Evolutionary conservation across 108 stramenopile species (phyloP).

Genomic region (Fistulifera pelliculosa): DNA sequence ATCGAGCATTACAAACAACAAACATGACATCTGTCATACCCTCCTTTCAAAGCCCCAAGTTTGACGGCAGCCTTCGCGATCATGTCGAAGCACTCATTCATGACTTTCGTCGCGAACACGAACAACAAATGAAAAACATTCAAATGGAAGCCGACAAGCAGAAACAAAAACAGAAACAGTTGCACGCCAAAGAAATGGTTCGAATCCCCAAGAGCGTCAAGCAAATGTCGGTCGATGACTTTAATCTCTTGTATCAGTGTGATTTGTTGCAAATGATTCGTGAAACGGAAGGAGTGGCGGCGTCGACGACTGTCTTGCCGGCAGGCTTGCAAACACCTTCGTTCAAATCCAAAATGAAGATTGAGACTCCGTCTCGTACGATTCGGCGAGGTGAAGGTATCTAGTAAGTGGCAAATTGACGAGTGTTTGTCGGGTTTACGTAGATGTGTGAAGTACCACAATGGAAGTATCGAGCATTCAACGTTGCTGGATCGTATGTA

Average conservation of each 20-base stretch:
- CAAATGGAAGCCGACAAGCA: constrained; percentile 14
- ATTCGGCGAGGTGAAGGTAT: constrained; percentile 57
- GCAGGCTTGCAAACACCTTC: not conserved
- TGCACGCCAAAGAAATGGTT: constrained; percentile 16
- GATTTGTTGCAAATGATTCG: constrained; percentile 31
- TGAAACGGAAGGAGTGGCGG: constrained; percentile 26
- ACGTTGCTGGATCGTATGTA: no score
- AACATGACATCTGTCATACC: not conserved
- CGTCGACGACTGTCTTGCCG: constrained; percentile 20
- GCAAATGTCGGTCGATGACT: constrained; percentile 56
- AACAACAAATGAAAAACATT: constrained; percentile 16
- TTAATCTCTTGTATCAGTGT: constrained; percentile 44
- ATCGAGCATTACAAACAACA: not conserved
- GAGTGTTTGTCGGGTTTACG: no score
- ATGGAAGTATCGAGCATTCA: no score
- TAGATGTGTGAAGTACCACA: no score
- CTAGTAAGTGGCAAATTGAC: constrained; percentile 23
- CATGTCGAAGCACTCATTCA: constrained; percentile 23
- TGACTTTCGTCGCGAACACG: constrained; percentile 22
- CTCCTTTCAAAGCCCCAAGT: not conserved
- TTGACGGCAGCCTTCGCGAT: constrained; percentile 26
- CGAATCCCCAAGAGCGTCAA: constrained; percentile 42
- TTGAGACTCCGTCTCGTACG: constrained; percentile 25
- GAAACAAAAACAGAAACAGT: constrained; percentile 31
- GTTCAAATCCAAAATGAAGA: constrained; percentile 7